Conservation (phyloP, 1,139 yeast genomes). For the Geotrichum histeridarum region DNA sequence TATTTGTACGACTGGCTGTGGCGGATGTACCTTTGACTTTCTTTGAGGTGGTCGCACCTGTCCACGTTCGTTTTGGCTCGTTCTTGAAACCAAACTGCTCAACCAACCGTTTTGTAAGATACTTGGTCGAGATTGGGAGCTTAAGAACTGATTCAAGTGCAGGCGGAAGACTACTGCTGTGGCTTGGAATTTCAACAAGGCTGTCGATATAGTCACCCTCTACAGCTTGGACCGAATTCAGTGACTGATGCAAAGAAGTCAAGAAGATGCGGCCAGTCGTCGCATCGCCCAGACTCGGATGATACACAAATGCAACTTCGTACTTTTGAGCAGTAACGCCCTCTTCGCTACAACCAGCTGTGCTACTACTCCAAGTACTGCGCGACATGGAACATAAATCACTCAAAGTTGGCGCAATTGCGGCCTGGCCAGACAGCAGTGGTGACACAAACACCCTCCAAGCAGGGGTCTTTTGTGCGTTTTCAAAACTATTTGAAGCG, state of each 20-base stretch:
- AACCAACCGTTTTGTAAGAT: no score
- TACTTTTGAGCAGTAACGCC: neutral
- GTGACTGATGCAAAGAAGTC: neutral
- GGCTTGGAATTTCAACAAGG: no score
- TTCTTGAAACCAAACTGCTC: no score
- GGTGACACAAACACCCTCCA: slow-evolving; percentile 14
- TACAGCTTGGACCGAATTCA: neutral
- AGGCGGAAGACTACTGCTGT: neutral
- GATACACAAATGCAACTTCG: slow-evolving; percentile 10
- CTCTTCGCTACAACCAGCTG: neutral
- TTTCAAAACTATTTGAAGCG: neutral
- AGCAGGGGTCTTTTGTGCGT: slow-evolving; percentile 2
- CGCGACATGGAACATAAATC: neutral
- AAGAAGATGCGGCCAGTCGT: slow-evolving; percentile 13
- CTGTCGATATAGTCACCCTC: neutral
- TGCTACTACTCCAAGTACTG: neutral
- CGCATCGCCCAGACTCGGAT: slow-evolving; percentile 14
- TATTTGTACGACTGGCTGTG: neutral
- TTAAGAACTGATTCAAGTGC: no score
- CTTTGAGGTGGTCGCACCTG: neutral
- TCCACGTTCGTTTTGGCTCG: neutral
- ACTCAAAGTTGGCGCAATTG: neutral
- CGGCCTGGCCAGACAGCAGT: neutral
- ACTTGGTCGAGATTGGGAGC: no score
- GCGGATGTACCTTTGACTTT: neutral